Conservation (phyloP, 2,329 filamentous ascomycete genomes). For the Ceratocystis ficicola region DNA sequence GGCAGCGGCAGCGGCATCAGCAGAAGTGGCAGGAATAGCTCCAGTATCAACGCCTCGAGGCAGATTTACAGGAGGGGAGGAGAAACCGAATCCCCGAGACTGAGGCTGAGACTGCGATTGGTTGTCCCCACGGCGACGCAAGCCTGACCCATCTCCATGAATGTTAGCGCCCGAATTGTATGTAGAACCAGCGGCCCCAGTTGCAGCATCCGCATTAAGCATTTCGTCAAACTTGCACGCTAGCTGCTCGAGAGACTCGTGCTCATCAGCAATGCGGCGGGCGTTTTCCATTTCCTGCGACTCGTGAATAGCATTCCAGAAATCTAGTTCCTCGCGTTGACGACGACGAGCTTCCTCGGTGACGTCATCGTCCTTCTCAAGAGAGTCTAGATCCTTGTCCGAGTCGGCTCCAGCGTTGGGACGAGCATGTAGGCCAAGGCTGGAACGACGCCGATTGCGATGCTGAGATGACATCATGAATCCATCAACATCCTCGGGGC, state of each 20-base stretch:
- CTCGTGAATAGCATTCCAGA: slow-evolving; percentile 49
- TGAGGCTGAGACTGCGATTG: neutral
- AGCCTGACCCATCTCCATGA: slow-evolving; percentile 31
- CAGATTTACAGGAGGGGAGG: slow-evolving; percentile 26
- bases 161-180: slow-evolving; percentile 45
- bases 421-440: slow-evolving; percentile 25
- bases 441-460: slow-evolving; percentile 30
- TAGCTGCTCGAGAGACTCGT: slow-evolving; percentile 24
- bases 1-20: neutral
- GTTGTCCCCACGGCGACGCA: slow-evolving; percentile 38
- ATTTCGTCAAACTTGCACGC: slow-evolving; percentile 49
- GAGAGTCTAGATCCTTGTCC: neutral
- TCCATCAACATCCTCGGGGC: slow-evolving; percentile 53
- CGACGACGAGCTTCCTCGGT: slow-evolving; percentile 49
- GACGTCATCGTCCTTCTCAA: slow-evolving; percentile 37
- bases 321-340: slow-evolving; percentile 53
- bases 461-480: slow-evolving; percentile 44
- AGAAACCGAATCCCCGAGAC: slow-evolving; percentile 4
- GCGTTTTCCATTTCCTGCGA: slow-evolving; percentile 34
- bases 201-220: slow-evolving; percentile 38
- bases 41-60: neutral
- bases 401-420: neutral
- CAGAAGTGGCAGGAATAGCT: neutral
- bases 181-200: slow-evolving; percentile 44
- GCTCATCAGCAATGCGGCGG: slow-evolving; percentile 21